Base-by-base conservation (phyloP, 2,329 filamentous ascomycete species). In the Penicillium decumbens region DNA sequence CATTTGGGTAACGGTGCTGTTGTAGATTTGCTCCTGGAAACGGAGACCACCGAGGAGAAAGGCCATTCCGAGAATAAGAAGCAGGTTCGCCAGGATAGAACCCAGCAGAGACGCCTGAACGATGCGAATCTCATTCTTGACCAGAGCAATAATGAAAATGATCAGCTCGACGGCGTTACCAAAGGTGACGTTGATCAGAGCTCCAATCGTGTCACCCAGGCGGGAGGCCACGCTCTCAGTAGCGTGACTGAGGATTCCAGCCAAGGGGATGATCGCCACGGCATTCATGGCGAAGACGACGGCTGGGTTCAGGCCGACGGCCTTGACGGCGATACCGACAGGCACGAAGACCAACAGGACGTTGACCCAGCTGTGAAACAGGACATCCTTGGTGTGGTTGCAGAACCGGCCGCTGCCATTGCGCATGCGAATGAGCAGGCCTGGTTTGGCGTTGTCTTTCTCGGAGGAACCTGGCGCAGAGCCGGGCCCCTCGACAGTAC, bases 1-100 rank as follows among this genome's bases (percentile, higher is more conserved):
- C 89, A 95, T 95, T 68, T 96, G 90, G 0, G 90, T 95, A 50
- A 95, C 89, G 20, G 89, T 95, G 72, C 84, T 93, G 73, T 95
- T 96, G 74, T 95, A 96, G 55, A 96, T 85, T 81, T 95, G 91
- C 74, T 96, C 91, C 66, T 87, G 85, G 69, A 83, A 95, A 55
- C 89, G 84, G 47, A 95, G 75, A 55, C 90, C 91, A 64, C 91
- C 91, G 23, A 95, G 73, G 45, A 95, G 80, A 70, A 96, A 95
- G 49, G 85, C 84, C 89, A 95, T 95, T 63, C 91, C 91, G 60
- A 96, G 74, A 64, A 95, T 95, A 53, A 95, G 79, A 23, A 96
- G 77, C 48, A 95, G 73, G 65, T 95, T 95, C 56, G 90, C 87
- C 57, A 96, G 75, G 61, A 96, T 95, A 1, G 89, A 95, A 37